Percentiles rank a stretch among this genome's conserved stretches.
Evolutionary conservation across 257 asterid species (phyloP).

Genomic region (Thymus mandschuricus): DNA sequence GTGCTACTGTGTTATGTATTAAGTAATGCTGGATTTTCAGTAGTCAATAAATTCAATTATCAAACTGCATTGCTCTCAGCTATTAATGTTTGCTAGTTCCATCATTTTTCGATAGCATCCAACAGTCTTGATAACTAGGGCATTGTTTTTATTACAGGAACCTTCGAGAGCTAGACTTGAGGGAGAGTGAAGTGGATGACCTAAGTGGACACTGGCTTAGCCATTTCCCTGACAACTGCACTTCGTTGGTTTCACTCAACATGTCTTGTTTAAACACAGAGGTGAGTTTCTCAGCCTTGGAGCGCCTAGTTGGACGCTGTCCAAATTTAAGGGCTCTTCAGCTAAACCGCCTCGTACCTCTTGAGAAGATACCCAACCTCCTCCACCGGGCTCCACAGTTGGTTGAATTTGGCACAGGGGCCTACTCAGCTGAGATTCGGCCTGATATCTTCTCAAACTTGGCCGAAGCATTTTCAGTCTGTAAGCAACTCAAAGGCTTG

Average conservation of each 20-base stretch:
- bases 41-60: neutral
- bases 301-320: conserved; percentile 64
- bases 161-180: conserved; percentile 58
- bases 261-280: conserved; percentile 58
- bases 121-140: conserved; percentile 41
- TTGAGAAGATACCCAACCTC: conserved; percentile 58
- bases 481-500: conserved; percentile 51
- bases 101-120: conserved; percentile 25
- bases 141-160: conserved; percentile 43
- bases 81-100: conserved; percentile 26
- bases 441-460: conserved; percentile 55
- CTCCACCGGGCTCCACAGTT: conserved; percentile 58
- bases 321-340: conserved; percentile 55
- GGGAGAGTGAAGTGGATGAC: conserved; percentile 66
- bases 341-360: conserved; percentile 60
- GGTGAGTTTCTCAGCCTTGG: conserved; percentile 58
- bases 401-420: conserved; percentile 65
- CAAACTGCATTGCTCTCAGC: conserved; percentile 25
- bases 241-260: conserved; percentile 60
- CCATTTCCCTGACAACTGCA: conserved; percentile 62
- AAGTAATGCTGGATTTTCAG: too few relatives aligned
- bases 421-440: conserved; percentile 56
- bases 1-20: too few relatives aligned
- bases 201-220: conserved; percentile 66
- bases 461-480: conserved; percentile 49